Base-by-base conservation (phyloP, 2,329 filamentous ascomycete genomes). In the Colletotrichum orbiculare region DNA sequence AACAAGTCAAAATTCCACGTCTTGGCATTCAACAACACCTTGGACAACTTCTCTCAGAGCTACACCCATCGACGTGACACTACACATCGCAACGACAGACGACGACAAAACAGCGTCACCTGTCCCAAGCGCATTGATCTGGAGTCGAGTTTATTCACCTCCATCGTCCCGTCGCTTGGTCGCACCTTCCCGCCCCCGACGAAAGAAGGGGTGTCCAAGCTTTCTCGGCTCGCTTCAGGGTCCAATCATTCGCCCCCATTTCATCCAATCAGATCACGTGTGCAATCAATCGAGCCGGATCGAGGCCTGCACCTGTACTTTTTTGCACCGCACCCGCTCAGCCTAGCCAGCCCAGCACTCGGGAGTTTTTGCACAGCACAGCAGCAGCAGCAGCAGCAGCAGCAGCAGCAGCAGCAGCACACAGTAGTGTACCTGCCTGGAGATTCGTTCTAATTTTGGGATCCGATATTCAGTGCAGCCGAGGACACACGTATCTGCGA, bases 91-190 rank as follows among this genome's bases (percentile, higher is more conserved):
- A 17, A 17, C 17, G 17, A 17, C 17, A 17, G 17, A 17, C 17
- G 17, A 17, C 17, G 17, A 17, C 17, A 17, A 17, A 17, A 17
- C 17, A 17, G 17, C 17, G 17, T 17, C 17, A 17, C 17, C 17
- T 17, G 17, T 17, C 17, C 17, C 17, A n/a, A 17, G 13, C 43
- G 43, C 43, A 46, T 41, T 41, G 13, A 41, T 41, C 38, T 41
- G 13, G 9, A 10, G 38, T 60, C 49, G 39, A 56, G 58, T 56
- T 65, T 56, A 62, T 62, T 65, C 62, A 52, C 45, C 56, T 55
- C 50, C 42, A 25, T 25, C 25, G 37, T 46, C 48, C 58, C 42
- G 43, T 33, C 41, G 55, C 37, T 11, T 60, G 57, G 55, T 5
- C 25, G 25, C 41, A 55, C 38, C 42, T 15, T 48, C 46, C 33